Base-by-base conservation (phyloP, 2,329 filamentous ascomycete species). In the Didymella pinodella region DNA sequence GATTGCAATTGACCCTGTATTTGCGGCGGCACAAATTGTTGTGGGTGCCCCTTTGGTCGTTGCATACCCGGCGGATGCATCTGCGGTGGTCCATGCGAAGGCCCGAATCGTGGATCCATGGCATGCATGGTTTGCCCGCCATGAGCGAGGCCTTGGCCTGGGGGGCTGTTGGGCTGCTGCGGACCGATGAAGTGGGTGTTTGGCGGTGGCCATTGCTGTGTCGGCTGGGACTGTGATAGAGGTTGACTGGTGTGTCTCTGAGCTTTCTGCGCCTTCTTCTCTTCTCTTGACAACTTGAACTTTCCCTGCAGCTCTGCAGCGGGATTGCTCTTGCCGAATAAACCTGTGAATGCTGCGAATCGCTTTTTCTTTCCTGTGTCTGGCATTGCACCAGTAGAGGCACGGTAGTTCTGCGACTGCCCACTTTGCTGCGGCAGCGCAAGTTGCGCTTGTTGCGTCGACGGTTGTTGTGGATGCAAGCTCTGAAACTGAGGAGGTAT, bases 281-380 rank as follows among this genome's bases (percentile, higher is more conserved):
- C 70, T 45, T 76, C 71, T 52, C 79, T 79, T 7, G 70, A 72
- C 36, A 78, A 44, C 53, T 77, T 78, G 20, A 65, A 68, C 54
- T 77, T 77, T 20, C 72, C 62, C 14, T 54, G 41, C 20, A 59
- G 28, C 36, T 73, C 64, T 11, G 68, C 72, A 12, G 64, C 69
- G 2, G 76, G 75, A 32, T 71, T 75, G 10, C 73, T 75, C 31
- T 80, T 72, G 29, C 76, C 72, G 52, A 83, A 82, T 1, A 83
- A 61, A 32, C 74, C 78, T 4, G 80, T 79, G 11, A 83, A 62
- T 3, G 74, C 66, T 2, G 81, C 82, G 47, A 82, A 81, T 32
- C 80, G 74, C 54, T 80, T 81, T 62, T 81, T 82, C 65, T 76
- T 78, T 49, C 69, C 67, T 3, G 59, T 48, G 36, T 75, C 70